Conservation (phyloP, 176 grass and related monocot genomes). For the Hsuehochloa calcarea region DNA sequence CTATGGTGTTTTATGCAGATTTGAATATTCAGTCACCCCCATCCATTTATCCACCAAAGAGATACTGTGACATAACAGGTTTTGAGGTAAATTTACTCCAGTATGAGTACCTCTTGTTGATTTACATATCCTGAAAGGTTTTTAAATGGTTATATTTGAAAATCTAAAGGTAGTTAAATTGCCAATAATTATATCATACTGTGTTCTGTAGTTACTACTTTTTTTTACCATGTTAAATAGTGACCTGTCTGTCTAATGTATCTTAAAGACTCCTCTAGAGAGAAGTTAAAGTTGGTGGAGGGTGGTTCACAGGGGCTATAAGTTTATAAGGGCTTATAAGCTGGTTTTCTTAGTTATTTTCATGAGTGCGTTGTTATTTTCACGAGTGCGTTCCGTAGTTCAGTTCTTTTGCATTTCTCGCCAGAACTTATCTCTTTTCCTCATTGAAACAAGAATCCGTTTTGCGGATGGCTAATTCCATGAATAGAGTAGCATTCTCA, state of each 20-base stretch:
- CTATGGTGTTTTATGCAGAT: constrained; percentile 50
- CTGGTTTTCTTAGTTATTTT: not conserved
- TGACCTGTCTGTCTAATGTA: not conserved
- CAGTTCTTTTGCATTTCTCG: too few species aligned
- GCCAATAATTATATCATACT: not conserved
- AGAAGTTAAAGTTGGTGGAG: not conserved
- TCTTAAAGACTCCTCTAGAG: not conserved
- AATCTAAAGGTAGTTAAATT: not conserved
- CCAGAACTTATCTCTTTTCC: too few species aligned
- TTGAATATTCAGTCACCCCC: constrained; percentile 90
- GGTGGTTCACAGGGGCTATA: not conserved
- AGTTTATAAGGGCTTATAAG: not conserved
- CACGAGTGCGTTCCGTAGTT: too few species aligned
- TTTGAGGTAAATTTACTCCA: constrained; percentile 68
- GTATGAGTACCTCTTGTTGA: constrained; percentile 11
- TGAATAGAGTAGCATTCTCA: too few species aligned
- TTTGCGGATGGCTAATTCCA: too few species aligned
- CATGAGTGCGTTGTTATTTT: not conserved
- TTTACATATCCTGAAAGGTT: not conserved
- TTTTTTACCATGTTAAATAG: not conserved
- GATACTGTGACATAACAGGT: constrained; percentile 94
- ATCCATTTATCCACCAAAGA: constrained; percentile 91
- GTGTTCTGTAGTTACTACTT: not conserved
- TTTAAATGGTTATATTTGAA: constrained; percentile 2
- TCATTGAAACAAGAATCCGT: too few species aligned